These are phyloP conservation scores for Pterulicium gracile DNA, from an alignment of 1,284 basidiomycete genomes.

Conservation along the genomic window DNA sequence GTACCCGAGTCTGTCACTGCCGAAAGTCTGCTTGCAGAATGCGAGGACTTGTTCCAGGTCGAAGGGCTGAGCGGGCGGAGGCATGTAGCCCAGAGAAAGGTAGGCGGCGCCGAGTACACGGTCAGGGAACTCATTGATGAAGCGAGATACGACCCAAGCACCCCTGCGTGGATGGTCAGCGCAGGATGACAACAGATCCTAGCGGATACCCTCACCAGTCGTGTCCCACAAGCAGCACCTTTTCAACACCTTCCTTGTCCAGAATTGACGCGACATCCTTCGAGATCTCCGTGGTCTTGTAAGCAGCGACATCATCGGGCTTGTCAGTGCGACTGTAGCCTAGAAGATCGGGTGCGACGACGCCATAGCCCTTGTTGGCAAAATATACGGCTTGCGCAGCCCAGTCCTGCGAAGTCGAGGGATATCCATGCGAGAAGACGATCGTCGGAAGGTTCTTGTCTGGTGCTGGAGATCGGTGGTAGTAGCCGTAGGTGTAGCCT, in stretches of 20 bases:
- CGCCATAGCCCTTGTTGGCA: conserved; percentile 22
- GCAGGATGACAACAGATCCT: conserved; percentile 1
- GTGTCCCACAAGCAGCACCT: conserved; percentile 20
- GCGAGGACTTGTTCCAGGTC: neutral
- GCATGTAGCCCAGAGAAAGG: neutral
- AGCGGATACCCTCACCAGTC: conserved; percentile 18
- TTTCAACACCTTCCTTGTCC: conserved; percentile 20
- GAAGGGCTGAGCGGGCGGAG: neutral
- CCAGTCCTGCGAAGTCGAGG: conserved; percentile 22
- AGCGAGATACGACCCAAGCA: neutral
- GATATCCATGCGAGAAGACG: conserved; percentile 22
- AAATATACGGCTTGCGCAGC: conserved; percentile 21
- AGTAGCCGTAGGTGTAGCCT: neutral
- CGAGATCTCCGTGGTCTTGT: conserved; percentile 14
- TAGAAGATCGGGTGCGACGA: conserved; percentile 27
- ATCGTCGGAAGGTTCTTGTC: conserved; percentile 15
- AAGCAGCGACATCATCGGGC: conserved; percentile 18
- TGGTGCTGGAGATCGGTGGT: neutral
- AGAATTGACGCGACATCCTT: conserved; percentile 15
- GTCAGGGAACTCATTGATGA: neutral
- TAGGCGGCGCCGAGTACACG: neutral
- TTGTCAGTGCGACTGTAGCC: conserved; percentile 29
- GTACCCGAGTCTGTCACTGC: neutral
- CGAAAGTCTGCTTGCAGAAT: neutral
- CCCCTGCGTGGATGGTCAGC: neutral